These are phyloP conservation scores for Hyaloscypha bicolor DNA, from an alignment of 495 filamentous ascomycete genomes.

Conservation along the genomic window DNA sequence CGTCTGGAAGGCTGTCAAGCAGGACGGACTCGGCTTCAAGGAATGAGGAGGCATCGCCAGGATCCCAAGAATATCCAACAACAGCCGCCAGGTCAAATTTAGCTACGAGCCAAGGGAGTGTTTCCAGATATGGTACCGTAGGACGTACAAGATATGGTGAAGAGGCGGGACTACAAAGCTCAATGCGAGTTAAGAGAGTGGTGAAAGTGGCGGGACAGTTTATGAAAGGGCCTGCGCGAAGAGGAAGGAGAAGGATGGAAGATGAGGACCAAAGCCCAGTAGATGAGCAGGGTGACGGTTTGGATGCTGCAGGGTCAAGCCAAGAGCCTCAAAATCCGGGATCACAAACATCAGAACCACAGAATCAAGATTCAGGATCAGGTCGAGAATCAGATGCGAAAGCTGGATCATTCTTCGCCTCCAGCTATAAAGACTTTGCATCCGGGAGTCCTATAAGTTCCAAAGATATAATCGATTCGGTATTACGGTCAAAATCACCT, in stretches of 20 bases:
- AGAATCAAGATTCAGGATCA: slow-evolving; percentile 18
- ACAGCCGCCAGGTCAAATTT: slow-evolving; percentile 41
- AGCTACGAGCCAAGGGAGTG: slow-evolving; percentile 44
- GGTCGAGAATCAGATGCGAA: slow-evolving; percentile 27
- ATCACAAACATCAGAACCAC: slow-evolving; percentile 25
- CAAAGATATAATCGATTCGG: slow-evolving; percentile 28
- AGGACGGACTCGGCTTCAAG: slow-evolving; percentile 35
- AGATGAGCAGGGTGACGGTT: slow-evolving; percentile 36
- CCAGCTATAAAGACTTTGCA: slow-evolving; percentile 28
- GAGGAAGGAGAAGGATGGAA: slow-evolving; percentile 72
- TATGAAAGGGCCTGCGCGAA: slow-evolving; percentile 71
- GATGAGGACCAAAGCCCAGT: slow-evolving; percentile 55
- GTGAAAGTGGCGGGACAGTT: slow-evolving; percentile 72
- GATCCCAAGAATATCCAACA: slow-evolving; percentile 41
- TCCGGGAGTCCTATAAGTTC: slow-evolving; percentile 34
- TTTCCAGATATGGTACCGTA: slow-evolving; percentile 53
- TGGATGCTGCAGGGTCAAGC: slow-evolving; percentile 32
- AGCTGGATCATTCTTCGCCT: slow-evolving; percentile 21
- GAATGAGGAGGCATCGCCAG: slow-evolving; percentile 39
- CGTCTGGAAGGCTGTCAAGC: slow-evolving; percentile 43
- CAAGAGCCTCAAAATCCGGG: slow-evolving; percentile 35
- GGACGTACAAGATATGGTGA: slow-evolving; percentile 52
- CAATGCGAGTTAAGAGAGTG: slow-evolving; percentile 72
- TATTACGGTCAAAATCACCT: slow-evolving; percentile 30
- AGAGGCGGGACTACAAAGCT: slow-evolving; percentile 63